These are phyloP conservation scores for Talaromyces wortmannii DNA, from an alignment of 495 filamentous ascomycete genomes.

Conservation along the genomic window DNA sequence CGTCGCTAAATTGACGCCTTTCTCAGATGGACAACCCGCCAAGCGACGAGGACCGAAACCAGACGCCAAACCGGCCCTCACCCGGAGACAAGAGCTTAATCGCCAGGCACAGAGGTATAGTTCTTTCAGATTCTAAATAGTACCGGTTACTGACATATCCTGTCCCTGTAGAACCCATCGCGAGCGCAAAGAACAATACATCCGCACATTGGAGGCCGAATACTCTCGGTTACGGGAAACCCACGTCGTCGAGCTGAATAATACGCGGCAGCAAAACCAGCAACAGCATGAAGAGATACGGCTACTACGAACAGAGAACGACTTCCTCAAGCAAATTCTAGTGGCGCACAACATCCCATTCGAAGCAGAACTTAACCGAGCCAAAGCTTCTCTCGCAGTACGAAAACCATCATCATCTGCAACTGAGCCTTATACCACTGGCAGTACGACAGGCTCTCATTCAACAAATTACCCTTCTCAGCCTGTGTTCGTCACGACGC, in stretches of 20 bases:
- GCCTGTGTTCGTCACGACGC: constrained; percentile 24
- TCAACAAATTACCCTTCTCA: constrained; percentile 16
- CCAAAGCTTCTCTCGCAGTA: constrained; percentile 17
- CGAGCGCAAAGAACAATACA: constrained; percentile 93
- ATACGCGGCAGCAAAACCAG: constrained; percentile 26
- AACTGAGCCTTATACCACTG: constrained; percentile 11
- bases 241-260: constrained; percentile 33
- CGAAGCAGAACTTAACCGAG: constrained; percentile 30
- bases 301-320: constrained; percentile 54
- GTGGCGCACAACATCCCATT: constrained; percentile 63
- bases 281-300: constrained; percentile 37
- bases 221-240: constrained; percentile 60
- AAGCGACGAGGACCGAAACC: constrained; percentile 94
- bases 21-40: constrained; percentile 69
- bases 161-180: constrained; percentile 67
- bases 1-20: background rate
- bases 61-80: constrained; percentile 90
- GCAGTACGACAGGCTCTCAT: constrained; percentile 30
- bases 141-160: constrained; percentile 5
- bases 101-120: constrained; percentile 84
- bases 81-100: constrained; percentile 90
- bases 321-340: constrained; percentile 67
- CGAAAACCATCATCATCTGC: background rate
- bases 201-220: constrained; percentile 87
- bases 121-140: constrained; percentile 13